Evolutionary conservation across 768 basidiomycete species (phyloP), one percentile per base, ranked within the genome.

Genomic region (Sporobolomyces phaffii): DNA sequence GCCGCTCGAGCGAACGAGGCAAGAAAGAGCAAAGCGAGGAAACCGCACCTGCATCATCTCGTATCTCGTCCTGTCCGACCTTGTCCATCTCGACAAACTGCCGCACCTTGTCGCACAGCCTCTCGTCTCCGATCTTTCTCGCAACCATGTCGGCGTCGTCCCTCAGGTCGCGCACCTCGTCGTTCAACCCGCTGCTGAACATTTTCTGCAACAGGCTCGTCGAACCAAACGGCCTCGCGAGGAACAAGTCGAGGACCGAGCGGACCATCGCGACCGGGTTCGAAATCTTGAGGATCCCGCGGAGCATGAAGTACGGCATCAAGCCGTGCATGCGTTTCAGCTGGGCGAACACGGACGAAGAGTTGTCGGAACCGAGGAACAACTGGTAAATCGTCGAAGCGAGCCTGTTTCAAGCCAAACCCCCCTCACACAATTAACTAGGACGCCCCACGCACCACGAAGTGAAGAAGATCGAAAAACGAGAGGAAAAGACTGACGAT

Each of bases 221-320:
- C 9, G 91, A 90, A 4, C 96, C 96, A 76, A 99, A 99, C 3
- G 96, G 96, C 75, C 93, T 87, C 0, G 96, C 96, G 22, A 98
- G 84, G 81, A 99, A 98, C 45, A 99, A 83, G 74, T 98, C 94
- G 65, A 99, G 82, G 6, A 96, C 82, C 59, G 81, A 86, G 77
- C 96, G 84, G 74, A 98, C 92, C 96, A 98, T 98, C 33, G 84
- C 83, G 65, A 99, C 87, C 2, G 96, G 96, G 78, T 97, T 99
- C 62, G 89, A 92, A 72, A 99, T 90, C 76, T 84, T 87, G 66
- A 99, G 79, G 17, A 91, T 87, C 11, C 90, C 84, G 77, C 91
- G 97, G 69, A 99, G 84, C 81, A 98, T 86, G 74, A 98, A 90
- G 77, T 99, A 99, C 8, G 96, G 96, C 90, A 98, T 96, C 57